Evolutionary conservation across 2,329 filamentous ascomycete genomes (phyloP), one percentile per base, ranked within the genome.

Genomic region (Stemphylium vesicarium): DNA sequence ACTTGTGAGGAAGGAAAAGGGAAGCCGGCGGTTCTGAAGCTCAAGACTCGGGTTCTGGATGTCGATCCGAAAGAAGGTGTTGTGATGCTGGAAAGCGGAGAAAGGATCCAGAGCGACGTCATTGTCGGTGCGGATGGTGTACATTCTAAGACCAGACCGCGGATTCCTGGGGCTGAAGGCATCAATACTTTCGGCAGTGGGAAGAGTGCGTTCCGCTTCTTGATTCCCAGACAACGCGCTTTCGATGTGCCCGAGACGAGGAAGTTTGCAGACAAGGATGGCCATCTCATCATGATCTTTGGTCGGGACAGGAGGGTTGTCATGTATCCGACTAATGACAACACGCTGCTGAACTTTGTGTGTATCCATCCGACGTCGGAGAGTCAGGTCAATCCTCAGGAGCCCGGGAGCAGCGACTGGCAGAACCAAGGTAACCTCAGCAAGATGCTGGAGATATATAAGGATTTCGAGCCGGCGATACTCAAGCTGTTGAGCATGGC

Each of bases 191-290:
- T 77, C 37, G 74, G 77, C 1, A 81, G 79, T 3, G 84, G 84
- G 2, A 84, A 85, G 64, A 83, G 80, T 38, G 83, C 84, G 0
- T 87, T 85, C 65, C 78, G 84, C 7, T 87, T 85, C 68, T 66
- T 85, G 4, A 76, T 87, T 0, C 73, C 78, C 0, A 76, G 78
- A 1, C 78, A 83, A 12, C 75, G 73, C 4, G 75, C 77, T 0
- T 53, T 76, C 5, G 73, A 65, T 37, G 78, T 75, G 64, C 80
- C 64, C 22, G 76, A 65, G 56, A 79, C 70, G 37, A 76, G 45
- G 8, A 72, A 73, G 12, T 74, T 79, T 39, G 76, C 70, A 0
- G 63, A 75, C 13, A 60, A 70, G 4, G 67, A 74, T 1, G 78
- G 80, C 56, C 63, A 78, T 13, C 62, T 82, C 12, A 66, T 74